phyloP scores from a whole-genome alignment of 2,329 filamentous ascomycete species.

The Lecanicillium sp. region DNA sequence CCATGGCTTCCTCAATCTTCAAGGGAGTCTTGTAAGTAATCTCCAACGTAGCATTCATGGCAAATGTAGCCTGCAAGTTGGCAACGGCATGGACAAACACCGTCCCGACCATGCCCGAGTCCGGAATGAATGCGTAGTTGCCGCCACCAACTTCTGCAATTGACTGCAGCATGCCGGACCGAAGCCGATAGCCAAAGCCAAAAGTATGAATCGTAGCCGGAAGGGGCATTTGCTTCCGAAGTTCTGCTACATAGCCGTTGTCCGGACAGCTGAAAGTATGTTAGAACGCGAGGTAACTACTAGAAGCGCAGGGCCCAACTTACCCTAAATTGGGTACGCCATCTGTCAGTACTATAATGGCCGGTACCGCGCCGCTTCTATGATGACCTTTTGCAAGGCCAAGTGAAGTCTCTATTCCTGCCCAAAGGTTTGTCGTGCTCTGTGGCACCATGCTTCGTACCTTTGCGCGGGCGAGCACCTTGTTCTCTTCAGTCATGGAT shows the following conservation, averaged over 20 bases:
- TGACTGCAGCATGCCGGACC: constrained; percentile 47
- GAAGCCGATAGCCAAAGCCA: constrained; percentile 26
- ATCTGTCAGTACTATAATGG: constrained; percentile 47
- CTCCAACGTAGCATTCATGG: constrained; percentile 35
- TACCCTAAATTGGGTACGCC: constrained; percentile 47
- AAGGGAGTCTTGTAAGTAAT: constrained; percentile 30
- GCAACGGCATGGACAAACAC: constrained; percentile 56
- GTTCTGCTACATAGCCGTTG: constrained; percentile 46
- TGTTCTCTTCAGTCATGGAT: constrained; percentile 38
- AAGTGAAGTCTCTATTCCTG: constrained; percentile 45
- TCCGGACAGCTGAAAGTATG: constrained; percentile 33
- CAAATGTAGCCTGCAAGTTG: constrained; percentile 52
- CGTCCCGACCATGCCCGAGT: constrained; percentile 55
- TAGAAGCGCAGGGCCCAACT: constrained; percentile 11
- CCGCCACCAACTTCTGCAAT: constrained; percentile 50
- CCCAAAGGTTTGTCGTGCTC: constrained; percentile 40
- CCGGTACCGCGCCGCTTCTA: constrained; percentile 31
- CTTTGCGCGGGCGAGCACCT: constrained; percentile 29
- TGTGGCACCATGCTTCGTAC: constrained; percentile 34
- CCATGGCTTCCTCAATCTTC: constrained; percentile 30
- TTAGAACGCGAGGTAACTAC: background rate
- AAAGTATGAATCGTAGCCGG: constrained; percentile 34
- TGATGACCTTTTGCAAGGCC: constrained; percentile 17
- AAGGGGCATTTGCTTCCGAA: constrained; percentile 33
- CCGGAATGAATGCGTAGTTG: constrained; percentile 54